A percentile compares a stretch with the other conserved stretches of the same genome.
Conservation (phyloP, 1,284 basidiomycete genomes). For the Mrakiaceae sp. region DNA sequence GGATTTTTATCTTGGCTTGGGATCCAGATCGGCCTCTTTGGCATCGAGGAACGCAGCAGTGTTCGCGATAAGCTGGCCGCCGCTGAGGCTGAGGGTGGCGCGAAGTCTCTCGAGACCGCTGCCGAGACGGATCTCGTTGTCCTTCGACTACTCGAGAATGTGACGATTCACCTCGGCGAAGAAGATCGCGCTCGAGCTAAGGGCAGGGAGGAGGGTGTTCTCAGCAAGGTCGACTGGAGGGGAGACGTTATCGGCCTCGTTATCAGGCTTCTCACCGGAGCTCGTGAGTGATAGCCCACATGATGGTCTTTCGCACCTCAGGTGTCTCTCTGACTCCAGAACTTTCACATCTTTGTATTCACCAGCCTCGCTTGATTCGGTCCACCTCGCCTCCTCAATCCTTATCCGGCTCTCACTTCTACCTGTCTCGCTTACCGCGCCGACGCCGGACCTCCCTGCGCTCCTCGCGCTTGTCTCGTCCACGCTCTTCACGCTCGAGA, state of each 20-base stretch:
- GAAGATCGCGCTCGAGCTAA: conserved; percentile 4
- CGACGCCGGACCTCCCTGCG: conserved; percentile 2
- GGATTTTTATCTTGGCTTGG: conserved; percentile 66
- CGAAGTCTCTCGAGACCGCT: neutral
- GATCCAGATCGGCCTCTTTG: conserved; percentile 45
- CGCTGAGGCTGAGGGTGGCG: neutral
- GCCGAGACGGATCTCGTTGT: conserved; percentile 42
- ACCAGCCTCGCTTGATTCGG: neutral
- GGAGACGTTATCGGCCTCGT: conserved; percentile 10
- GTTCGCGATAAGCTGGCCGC: conserved; percentile 7
- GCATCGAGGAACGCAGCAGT: neutral
- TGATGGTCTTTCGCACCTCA: neutral
- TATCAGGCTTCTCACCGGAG: neutral
- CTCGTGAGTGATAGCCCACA: neutral
- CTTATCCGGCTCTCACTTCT: conserved; percentile 17
- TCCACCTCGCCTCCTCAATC: conserved; percentile 13
- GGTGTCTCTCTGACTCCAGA: neutral
- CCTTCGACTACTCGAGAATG: conserved; percentile 13
- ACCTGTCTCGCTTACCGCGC: conserved; percentile 4
- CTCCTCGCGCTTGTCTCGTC: conserved; percentile 3
- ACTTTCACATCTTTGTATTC: neutral
- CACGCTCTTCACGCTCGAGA: neutral
- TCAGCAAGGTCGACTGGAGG: conserved; percentile 18
- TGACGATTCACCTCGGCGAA: conserved; percentile 7
- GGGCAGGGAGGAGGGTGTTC: conserved; percentile 28